phyloP scores from a whole-genome alignment of 495 filamentous ascomycete species.

The Lindgomyces ingoldianus region DNA sequence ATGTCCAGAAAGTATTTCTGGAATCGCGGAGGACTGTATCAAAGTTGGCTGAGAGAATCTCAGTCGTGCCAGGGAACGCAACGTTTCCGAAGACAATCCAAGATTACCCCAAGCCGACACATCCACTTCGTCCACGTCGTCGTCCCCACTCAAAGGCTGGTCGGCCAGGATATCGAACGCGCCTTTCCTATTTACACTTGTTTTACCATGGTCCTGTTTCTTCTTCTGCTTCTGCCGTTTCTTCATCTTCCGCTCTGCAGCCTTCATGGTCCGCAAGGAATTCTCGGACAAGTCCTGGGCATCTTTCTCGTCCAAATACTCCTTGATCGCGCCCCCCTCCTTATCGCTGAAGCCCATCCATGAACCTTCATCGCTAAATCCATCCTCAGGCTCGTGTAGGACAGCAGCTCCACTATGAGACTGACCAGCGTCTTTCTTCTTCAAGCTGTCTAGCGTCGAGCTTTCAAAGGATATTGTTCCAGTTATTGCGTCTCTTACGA shows the following conservation, averaged over 20 bases:
- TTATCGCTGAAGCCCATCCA: slow-evolving; percentile 59
- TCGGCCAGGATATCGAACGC: slow-evolving; percentile 36
- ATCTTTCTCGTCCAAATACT: slow-evolving; percentile 13
- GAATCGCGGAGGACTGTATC: slow-evolving; percentile 77
- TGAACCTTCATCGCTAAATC: slow-evolving; percentile 46
- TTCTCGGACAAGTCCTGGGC: background rate
- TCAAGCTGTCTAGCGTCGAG: no score
- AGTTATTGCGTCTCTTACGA: slow-evolving; percentile 59
- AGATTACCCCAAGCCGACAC: slow-evolving; percentile 76
- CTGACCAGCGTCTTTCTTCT: no score
- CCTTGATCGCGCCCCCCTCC: slow-evolving; percentile 18
- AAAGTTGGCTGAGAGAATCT: slow-evolving; percentile 76
- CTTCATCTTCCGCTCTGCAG: background rate
- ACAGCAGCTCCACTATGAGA: no score
- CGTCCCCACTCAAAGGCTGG: slow-evolving; percentile 28
- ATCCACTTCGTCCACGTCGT: slow-evolving; percentile 47
- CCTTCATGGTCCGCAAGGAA: background rate
- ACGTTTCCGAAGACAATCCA: slow-evolving; percentile 65
- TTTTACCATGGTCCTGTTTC: slow-evolving; percentile 50
- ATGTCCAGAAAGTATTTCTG: slow-evolving; percentile 69
- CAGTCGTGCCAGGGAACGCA: slow-evolving; percentile 73
- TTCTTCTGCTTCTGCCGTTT: background rate
- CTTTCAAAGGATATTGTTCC: slow-evolving; percentile 54
- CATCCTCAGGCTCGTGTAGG: background rate
- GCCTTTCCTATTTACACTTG: slow-evolving; percentile 33